Evolutionary conservation across 2,329 filamentous ascomycete genomes (phyloP), one percentile per base, ranked within the genome.

Genomic region (Cercospora beticola): DNA sequence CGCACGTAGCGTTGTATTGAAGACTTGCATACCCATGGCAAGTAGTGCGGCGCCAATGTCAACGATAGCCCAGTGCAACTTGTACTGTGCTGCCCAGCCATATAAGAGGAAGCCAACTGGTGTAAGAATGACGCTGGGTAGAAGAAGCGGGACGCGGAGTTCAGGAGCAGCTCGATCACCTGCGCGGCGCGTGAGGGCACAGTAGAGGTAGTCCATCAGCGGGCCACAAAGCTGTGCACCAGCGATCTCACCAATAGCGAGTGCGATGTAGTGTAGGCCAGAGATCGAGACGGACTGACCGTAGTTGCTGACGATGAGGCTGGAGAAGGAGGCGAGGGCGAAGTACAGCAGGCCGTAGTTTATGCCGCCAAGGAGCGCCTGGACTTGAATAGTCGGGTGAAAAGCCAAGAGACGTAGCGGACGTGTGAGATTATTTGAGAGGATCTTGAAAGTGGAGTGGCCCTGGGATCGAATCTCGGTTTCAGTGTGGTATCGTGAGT

Each of bases 401-500:
- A 69, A 67, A 5, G 64, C 52, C 21, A 74, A 67, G 9, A 74
- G 62, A 5, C 67, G 66, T 3, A 74, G 28, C 9, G 73, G 71
- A 0, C 87, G 81, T 1, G 81, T 78, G 21, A 87, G 74, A 16
- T 81, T 80, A 61, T n/a, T 33, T 5, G 26, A 43, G 1, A 76
- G 80, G 79, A 5, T 79, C 1, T 36, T 23, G 14, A 56, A 16
- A 12, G 65, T 31, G 14, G 26, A 31, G 5, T 64, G 62, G 12
- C 46, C 63, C 57, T 70, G 61, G 2, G 66, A 62, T 21, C 65
- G 36, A n/a, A n/a, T 46, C 52, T 70, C 70, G n/a, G 58, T 59
- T 1, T 64, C 91, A 0, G 92, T 94, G 57, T 92, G 21, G 58
- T 80, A 81, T 9, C 75, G 71, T 1, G 73, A 9, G 65, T 83